Evolutionary conservation across 75 land plant species (phyloP), one percentile per base, ranked within the genome.

Genomic region (Azolla pinnata): DNA sequence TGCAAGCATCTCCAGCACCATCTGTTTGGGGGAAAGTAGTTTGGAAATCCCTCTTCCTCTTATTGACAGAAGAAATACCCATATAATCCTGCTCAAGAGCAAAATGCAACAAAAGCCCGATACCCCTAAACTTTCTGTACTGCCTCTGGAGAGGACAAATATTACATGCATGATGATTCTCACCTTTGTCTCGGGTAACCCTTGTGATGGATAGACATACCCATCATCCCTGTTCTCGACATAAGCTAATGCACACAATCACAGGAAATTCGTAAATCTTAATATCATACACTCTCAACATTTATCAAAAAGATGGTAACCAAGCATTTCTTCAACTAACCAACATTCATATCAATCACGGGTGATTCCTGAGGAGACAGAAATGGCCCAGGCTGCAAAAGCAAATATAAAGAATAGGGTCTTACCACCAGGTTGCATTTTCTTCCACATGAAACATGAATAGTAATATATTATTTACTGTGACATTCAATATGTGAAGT

Each of bases 341-440:
- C 49, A 14, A 46, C 49, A 17, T 46, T 46, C 49, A 46, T 46
- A 46, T 46, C 49, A 14, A 46, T 18, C 3, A 46, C 23, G 21
- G n/a, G n/a, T 3, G 49, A 2, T 46, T 46, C 49, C 49, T 23
- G 49, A 46, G 49, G 49, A 46, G 49, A 14, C 4, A 46, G n/a
- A 4, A 23, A 46, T 46, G 4, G 49, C 2, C 23, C 23, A 46
- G 49, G 23, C 49, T 46, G 49, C 4, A 46, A 46, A 38, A n/a
- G n/a, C n/a, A n/a, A n/a, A n/a, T n/a, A n/a, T n/a, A 38, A 38
- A 38, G 42, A 7, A 38, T 38, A 38, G n/a, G n/a, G n/a, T n/a
- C n/a, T n/a, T n/a, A n/a, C n/a, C n/a, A n/a, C n/a, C n/a, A n/a
- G n/a, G n/a, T n/a, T n/a, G n/a, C n/a, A n/a, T n/a, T n/a, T n/a